Conservation (phyloP, 1,139 yeast species). For the Keqinozyma sinolaborantium region DNA sequence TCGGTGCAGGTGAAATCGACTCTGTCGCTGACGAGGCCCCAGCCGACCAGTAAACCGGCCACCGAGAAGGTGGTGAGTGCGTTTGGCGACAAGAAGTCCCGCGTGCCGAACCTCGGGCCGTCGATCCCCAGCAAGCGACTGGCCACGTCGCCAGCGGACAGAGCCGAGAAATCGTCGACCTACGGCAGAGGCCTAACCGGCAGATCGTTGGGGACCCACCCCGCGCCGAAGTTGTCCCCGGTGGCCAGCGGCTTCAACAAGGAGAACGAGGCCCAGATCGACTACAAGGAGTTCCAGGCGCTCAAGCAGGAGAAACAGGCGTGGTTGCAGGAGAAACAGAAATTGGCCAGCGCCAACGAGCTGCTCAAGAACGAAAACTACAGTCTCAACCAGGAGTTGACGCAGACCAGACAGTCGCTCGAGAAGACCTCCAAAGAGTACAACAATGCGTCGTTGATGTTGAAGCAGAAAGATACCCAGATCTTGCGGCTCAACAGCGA, state of each 20-base stretch:
- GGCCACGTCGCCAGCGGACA: constrained; percentile 64
- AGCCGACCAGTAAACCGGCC: constrained; percentile 4
- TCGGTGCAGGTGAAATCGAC: constrained; percentile 52
- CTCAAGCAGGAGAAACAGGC: constrained; percentile 50
- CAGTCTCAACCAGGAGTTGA: constrained; percentile 40
- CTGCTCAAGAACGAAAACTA: constrained; percentile 43
- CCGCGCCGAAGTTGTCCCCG: constrained; percentile 11
- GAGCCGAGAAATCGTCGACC: constrained; percentile 26
- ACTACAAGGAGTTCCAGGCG: constrained; percentile 38
- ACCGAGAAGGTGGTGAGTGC: constrained; percentile 6
- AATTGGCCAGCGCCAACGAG: constrained; percentile 32
- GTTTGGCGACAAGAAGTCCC: constrained; percentile 5
- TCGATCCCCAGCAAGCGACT: constrained; percentile 60
- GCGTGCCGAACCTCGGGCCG: constrained; percentile 13
- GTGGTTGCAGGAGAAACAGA: constrained; percentile 48
- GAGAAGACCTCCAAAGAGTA: constrained; percentile 46
- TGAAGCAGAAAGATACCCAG: constrained; percentile 68
- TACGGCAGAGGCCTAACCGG: constrained; percentile 37
- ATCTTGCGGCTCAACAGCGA: constrained; percentile 58
- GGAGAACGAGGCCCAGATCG: constrained; percentile 3
- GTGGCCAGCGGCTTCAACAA: constrained; percentile 1
- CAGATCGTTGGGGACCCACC: constrained; percentile 26
- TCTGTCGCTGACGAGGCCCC: constrained; percentile 9
- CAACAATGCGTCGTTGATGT: constrained; percentile 46
- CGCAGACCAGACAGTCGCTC: constrained; percentile 25